These are phyloP conservation scores for Exophiala viscosa DNA, from an alignment of 2,329 filamentous ascomycete species.

Conservation along the genomic window DNA sequence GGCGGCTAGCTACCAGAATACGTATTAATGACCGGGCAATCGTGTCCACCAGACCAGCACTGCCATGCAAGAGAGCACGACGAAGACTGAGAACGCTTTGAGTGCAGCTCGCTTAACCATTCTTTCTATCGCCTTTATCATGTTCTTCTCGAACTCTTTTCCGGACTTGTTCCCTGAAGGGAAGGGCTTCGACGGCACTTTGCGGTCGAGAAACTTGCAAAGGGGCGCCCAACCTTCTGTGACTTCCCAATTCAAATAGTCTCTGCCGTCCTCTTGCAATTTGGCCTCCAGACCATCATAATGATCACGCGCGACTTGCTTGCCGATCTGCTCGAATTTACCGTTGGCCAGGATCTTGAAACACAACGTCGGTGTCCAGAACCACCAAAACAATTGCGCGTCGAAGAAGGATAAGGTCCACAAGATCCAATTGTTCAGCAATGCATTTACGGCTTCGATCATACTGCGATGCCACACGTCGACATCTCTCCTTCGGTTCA, in stretches of 20 bases:
- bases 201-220: constrained; percentile 42
- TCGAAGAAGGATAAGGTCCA: constrained; percentile 1
- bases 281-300: constrained; percentile 1
- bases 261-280: constrained; percentile 16
- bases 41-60: too few relatives aligned
- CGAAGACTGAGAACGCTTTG: too few relatives aligned
- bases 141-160: constrained; percentile 11
- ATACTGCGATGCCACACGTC: not conserved
- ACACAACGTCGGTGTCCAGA: not conserved
- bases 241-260: constrained; percentile 33
- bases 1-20: not conserved
- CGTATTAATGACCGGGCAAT: too few relatives aligned
- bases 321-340: constrained; percentile 7
- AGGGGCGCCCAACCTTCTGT: constrained; percentile 47
- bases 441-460: not conserved
- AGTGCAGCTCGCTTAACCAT: too few relatives aligned
- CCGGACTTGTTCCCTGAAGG: constrained; percentile 38
- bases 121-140: too few relatives aligned
- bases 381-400: not conserved
- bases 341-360: not conserved
- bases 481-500: constrained; percentile 3
- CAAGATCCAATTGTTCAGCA: not conserved
- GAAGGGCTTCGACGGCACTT: constrained; percentile 38
- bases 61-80: too few relatives aligned
- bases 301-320: constrained; percentile 2